phyloP scores from a whole-genome alignment of 805 yeast genomes.

The Saccharomycopsis javanensis region DNA sequence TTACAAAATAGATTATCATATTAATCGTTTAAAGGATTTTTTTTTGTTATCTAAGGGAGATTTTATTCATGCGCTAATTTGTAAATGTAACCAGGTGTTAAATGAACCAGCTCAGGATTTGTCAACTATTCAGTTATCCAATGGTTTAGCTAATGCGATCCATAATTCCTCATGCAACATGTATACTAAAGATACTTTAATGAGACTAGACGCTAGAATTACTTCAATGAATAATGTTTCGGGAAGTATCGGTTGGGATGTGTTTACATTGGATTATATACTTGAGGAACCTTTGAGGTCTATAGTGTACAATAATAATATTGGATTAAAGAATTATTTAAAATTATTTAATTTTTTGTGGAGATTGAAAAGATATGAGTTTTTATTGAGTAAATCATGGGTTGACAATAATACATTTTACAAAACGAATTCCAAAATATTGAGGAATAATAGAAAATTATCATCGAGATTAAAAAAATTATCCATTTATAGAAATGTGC shows the following conservation, averaged over 20 bases:
- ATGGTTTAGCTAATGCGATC: slow-evolving; percentile 56
- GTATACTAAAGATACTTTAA: slow-evolving; percentile 32
- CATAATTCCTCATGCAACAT: slow-evolving; percentile 40
- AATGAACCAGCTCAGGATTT: slow-evolving; percentile 53
- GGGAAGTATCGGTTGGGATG: slow-evolving; percentile 66
- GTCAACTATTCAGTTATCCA: slow-evolving; percentile 56
- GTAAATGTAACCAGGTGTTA: slow-evolving; percentile 43
- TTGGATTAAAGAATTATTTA: slow-evolving; percentile 47
- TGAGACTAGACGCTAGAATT: slow-evolving; percentile 72
- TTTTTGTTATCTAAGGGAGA: slow-evolving; percentile 73
- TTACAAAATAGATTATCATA: slow-evolving; percentile 13
- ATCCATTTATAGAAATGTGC: slow-evolving; percentile 31
- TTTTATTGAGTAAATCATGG: slow-evolving; percentile 44
- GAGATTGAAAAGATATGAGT: slow-evolving; percentile 58
- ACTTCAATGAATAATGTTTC: slow-evolving; percentile 64
- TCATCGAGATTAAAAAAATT: slow-evolving; percentile 27
- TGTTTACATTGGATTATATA: slow-evolving; percentile 75
- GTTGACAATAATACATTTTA: neutral
- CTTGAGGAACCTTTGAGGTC: slow-evolving; percentile 28
- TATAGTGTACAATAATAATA: slow-evolving; percentile 28
- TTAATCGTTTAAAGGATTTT: slow-evolving; percentile 26
- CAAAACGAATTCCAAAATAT: slow-evolving; percentile 22
- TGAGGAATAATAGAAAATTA: slow-evolving; percentile 22
- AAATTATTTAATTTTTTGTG: slow-evolving; percentile 80
- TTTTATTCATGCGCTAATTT: slow-evolving; percentile 57